Evolutionary conservation across 176 grass and related monocot genomes (phyloP), one percentile per base, ranked within the genome.

Genomic region (Musa beccarii): DNA sequence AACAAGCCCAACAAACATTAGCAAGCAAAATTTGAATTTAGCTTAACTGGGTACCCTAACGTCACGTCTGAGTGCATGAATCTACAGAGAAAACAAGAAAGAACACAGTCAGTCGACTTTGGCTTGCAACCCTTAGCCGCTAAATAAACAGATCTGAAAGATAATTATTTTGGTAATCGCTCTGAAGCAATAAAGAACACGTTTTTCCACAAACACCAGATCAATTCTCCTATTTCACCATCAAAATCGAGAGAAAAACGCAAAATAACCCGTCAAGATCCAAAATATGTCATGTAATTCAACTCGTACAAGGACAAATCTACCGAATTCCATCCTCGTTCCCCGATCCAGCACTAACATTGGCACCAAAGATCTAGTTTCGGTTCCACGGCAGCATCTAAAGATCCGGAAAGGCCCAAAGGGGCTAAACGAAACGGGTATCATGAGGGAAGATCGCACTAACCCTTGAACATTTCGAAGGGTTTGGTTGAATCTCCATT

Each of bases 401-500:
- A 43, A 43, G 4, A 43, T 43, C 34, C 34, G 34, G 34, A 43
- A 43, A 43, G 34, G 34, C 34, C 34, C 13, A 1, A 65, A 20
- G 13, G 25, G 68, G 17, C 23, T 9, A 19, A 12, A n/a, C 3
- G 2, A 49, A 70, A 70, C 19, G 9, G 17, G 43, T 9, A 63
- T 68, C 54, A 29, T 28, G 61, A 52, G 50, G 28, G 29, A 19
- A 52, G 19, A 79, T 59, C 19, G 34, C 14, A 25, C 85, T 79
- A 55, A 96, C 93, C 93, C 90, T 85, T 96, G 92, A 71, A 96
- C 92, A 56, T 89, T 96, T 63, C 86, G 79, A 23, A 96, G 93
- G 20, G 93, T 96, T 81, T 96, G 90, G 75, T 96, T 96, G 77
- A 97, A 92, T 56, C 90, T 79, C 93, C 93, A 92, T 75, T 96